Conservation (phyloP, 129 eudicot genomes). For the carrot (Daucus carota) region DH1_v3.0 NC_030388.2:32603001-32603500, state of each 20-base stretch:
- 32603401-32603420: background rate
- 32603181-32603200: background rate
- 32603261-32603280: no score
- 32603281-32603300: background rate
- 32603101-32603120: slow-evolving; percentile 32
- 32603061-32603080: slow-evolving; percentile 78
- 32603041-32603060: slow-evolving; percentile 21
- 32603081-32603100: slow-evolving; percentile 66
- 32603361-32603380: background rate
- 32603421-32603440: background rate
- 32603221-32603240: background rate
- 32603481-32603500: background rate
- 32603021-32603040: slow-evolving; percentile 10
- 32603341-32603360: background rate
- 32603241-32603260: background rate
- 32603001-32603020: slow-evolving; percentile 3
- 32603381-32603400: background rate
- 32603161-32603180: slow-evolving; percentile 6
- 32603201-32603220: background rate
- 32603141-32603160: slow-evolving; percentile 51
- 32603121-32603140: slow-evolving; percentile 34
- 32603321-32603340: no score
- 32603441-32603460: no score
- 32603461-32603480: background rate
- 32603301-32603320: background rate